Base-by-base conservation (phyloP, 169 alveolate genomes). In the Eimeria tenella region DNA sequence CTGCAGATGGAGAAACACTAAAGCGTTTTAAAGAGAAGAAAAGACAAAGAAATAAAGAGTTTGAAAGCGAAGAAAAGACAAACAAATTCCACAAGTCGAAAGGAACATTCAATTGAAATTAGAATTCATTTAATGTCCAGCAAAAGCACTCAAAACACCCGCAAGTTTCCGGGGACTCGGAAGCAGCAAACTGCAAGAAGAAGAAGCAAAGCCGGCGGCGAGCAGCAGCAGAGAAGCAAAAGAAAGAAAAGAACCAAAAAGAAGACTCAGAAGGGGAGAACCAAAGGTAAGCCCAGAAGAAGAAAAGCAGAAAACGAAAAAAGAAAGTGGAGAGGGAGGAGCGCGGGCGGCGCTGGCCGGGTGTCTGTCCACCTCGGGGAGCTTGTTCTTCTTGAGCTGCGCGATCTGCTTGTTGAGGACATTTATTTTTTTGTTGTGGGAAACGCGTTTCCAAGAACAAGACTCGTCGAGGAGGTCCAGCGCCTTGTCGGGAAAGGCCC, bases 401-500 rank as follows among this genome's bases (percentile, higher is more conserved):
- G 56, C 62, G 31, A 50, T 3, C n/a, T 8, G 17, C 0, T 50
- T 77, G 10, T 13, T 5, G 19, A 77, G 68, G 21, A 49, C 17
- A 3, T 7, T 63, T 11, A 77, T 13, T 19, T 15, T 13, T n/a
- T 77, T 77, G 65, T 77, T 77, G 65, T 77, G 52, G 42, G 68
- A 50, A 11, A 77, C 86, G 13, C n/a, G 49, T 23, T 77, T 77
- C 86, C 62, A 49, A 10, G 86, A 42, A 63, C 86, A 77, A 11
- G 86, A 31, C 42, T 77, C 86, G 75, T 97, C 98, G 19, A 97
- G 95, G 9, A 97, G 94, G 86, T 97, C 98, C 31, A 97, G 95
- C 10, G 98, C 98, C 88, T 97, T 97, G 90, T 97, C 98, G 5
- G 98, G 98, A 31, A 97, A 93, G 84, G 94, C 96, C 8, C 98